phyloP scores from a whole-genome alignment of 345 rosid species.

The Psidium friedrichsthalianum region DNA sequence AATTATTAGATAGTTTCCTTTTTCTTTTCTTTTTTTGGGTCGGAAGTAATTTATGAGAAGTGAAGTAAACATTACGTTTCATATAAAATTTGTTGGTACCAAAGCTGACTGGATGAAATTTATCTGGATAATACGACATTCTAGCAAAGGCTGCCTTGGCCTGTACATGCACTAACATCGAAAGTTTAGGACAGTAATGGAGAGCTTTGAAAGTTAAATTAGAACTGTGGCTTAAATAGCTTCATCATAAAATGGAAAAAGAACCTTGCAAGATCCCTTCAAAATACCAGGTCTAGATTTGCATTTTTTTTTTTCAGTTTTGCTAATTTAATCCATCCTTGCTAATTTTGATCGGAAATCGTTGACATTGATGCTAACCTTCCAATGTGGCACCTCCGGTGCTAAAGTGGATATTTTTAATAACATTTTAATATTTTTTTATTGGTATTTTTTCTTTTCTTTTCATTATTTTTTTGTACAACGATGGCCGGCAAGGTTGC shows the following conservation, averaged over 20 bases:
- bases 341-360: no score
- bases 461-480: no score
- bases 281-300: not conserved
- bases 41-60: not conserved
- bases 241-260: not conserved
- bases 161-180: not conserved
- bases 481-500: no score
- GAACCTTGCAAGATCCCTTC: not conserved
- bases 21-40: not conserved
- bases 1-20: not conserved
- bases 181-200: not conserved
- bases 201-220: not conserved
- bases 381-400: no score
- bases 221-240: not conserved
- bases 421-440: no score
- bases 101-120: not conserved
- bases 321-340: no score
- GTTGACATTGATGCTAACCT: no score
- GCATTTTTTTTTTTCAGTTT: not conserved
- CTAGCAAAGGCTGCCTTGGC: not conserved
- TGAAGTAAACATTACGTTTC: not conserved
- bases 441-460: no score
- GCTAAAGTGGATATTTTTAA: no score
- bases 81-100: not conserved
- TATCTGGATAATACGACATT: not conserved